Percentiles rank a stretch among this genome's conserved stretches.
Conservation (phyloP, 2,329 filamentous ascomycete species). For the Sporothrix brasiliensis region DNA sequence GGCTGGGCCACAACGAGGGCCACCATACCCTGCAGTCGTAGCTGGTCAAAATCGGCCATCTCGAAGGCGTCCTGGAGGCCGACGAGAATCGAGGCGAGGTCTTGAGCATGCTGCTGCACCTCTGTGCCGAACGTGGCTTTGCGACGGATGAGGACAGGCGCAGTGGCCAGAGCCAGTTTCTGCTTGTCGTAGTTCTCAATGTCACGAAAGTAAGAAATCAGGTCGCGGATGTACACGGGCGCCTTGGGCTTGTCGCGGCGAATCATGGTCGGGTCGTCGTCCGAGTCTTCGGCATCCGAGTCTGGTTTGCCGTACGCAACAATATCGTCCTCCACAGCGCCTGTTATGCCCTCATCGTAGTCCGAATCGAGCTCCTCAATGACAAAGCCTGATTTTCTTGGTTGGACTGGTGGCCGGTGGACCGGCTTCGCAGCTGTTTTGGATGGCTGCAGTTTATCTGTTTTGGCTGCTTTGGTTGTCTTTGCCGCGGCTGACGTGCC, state of each 20-base stretch:
- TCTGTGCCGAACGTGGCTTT: constrained; percentile 89
- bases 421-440: constrained; percentile 35
- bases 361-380: constrained; percentile 68
- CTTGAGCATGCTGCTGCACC: constrained; percentile 79
- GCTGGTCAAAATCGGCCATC: constrained; percentile 73
- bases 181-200: constrained; percentile 84
- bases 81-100: constrained; percentile 74
- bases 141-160: constrained; percentile 78
- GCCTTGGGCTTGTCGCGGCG: constrained; percentile 79
- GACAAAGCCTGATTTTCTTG: constrained; percentile 50
- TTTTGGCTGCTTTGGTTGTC: constrained; percentile 36
- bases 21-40: constrained; percentile 78
- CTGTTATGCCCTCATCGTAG: constrained; percentile 62
- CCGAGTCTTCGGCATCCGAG: constrained; percentile 86
- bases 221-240: constrained; percentile 87
- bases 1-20: constrained; percentile 78
- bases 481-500: constrained; percentile 3
- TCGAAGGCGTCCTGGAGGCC: constrained; percentile 86
- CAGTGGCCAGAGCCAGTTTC: constrained; percentile 74
- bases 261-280: constrained; percentile 87
- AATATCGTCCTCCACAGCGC: constrained; percentile 64
- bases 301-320: constrained; percentile 81
- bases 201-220: constrained; percentile 77
- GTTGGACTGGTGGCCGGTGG: constrained; percentile 3
- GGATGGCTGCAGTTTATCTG: background rate